Conservation (phyloP, 768 basidiomycete species). For the Leccinum uliginosum region DNA sequence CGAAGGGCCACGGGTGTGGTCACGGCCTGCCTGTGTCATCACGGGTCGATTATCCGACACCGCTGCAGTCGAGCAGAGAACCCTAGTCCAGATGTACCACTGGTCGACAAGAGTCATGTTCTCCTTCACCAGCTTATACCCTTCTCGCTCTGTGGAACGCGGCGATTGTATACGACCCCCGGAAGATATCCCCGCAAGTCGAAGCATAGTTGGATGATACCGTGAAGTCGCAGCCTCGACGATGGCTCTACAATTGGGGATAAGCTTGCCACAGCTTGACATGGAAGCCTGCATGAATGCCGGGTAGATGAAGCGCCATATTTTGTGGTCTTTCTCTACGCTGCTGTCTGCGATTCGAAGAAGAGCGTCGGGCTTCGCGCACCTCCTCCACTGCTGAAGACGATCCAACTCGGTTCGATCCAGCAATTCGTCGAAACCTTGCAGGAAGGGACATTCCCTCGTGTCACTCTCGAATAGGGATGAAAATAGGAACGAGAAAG, state of each 20-base stretch:
- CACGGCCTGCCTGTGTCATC: slow-evolving; percentile 51
- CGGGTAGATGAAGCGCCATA: slow-evolving; percentile 76
- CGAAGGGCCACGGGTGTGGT: slow-evolving; percentile 66
- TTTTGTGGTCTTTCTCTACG: slow-evolving; percentile 57
- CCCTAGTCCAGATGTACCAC: slow-evolving; percentile 81
- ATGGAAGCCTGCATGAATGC: slow-evolving; percentile 55
- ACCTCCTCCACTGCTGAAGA: slow-evolving; percentile 63
- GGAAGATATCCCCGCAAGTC: slow-evolving; percentile 70
- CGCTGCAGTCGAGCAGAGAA: slow-evolving; percentile 78
- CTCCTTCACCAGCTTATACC: slow-evolving; percentile 48
- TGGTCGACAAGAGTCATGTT: slow-evolving; percentile 62
- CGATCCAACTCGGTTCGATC: slow-evolving; percentile 57
- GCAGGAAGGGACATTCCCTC: slow-evolving; percentile 44
- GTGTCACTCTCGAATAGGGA: slow-evolving; percentile 51
- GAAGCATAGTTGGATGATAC: slow-evolving; percentile 67
- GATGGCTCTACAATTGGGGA: slow-evolving; percentile 55
- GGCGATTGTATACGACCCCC: slow-evolving; percentile 36
- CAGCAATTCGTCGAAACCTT: slow-evolving; percentile 63
- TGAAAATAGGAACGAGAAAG: slow-evolving; percentile 38
- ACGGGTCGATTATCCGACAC: slow-evolving; percentile 58
- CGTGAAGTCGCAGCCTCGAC: slow-evolving; percentile 65
- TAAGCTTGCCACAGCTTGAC: slow-evolving; percentile 42
- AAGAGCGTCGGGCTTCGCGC: slow-evolving; percentile 49
- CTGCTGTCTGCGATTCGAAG: slow-evolving; percentile 71
- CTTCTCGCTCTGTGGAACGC: slow-evolving; percentile 49